phyloP scores from a whole-genome alignment of 805 yeast genomes.

The Saccharomycopsis fibuligera region DNA sequence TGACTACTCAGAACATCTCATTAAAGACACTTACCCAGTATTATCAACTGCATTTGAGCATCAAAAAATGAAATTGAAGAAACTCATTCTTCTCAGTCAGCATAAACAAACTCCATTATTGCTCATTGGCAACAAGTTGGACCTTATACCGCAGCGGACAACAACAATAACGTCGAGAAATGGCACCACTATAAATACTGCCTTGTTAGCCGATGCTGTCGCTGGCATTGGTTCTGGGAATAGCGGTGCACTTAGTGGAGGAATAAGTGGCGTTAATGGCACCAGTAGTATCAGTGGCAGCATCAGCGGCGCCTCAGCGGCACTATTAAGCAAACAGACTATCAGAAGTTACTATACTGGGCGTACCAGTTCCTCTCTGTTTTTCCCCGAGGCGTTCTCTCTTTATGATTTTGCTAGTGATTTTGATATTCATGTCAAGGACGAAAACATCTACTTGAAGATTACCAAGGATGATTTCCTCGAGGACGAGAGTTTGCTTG shows the following conservation, averaged over 20 bases:
- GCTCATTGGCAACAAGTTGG: slow-evolving; percentile 13
- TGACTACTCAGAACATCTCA: slow-evolving; percentile 12
- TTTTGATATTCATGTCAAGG: slow-evolving; percentile 4
- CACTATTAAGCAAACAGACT: not conserved
- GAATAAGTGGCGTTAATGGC: too few relatives aligned
- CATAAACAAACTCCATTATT: slow-evolving; percentile 5
- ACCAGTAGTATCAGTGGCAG: not conserved
- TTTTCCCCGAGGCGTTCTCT: slow-evolving; percentile 1
- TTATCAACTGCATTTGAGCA: not conserved
- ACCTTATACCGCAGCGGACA: not conserved
- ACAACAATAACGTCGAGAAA: too few relatives aligned
- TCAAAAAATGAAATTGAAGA: not conserved
- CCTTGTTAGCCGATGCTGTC: not conserved
- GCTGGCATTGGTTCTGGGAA: not conserved
- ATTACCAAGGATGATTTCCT: slow-evolving; percentile 3
- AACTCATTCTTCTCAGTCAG: not conserved
- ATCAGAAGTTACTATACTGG: not conserved
- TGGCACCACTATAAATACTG: not conserved
- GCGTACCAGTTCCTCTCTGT: not conserved
- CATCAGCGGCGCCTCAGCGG: not conserved
- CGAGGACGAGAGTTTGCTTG: not conserved
- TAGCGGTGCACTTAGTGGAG: too few relatives aligned
- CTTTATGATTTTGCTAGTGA: slow-evolving; percentile 4
- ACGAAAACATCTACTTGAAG: slow-evolving; percentile 2
- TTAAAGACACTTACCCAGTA: not conserved